Conservation (phyloP, 768 basidiomycete species). For the Lanmaoa rubissima region DNA sequence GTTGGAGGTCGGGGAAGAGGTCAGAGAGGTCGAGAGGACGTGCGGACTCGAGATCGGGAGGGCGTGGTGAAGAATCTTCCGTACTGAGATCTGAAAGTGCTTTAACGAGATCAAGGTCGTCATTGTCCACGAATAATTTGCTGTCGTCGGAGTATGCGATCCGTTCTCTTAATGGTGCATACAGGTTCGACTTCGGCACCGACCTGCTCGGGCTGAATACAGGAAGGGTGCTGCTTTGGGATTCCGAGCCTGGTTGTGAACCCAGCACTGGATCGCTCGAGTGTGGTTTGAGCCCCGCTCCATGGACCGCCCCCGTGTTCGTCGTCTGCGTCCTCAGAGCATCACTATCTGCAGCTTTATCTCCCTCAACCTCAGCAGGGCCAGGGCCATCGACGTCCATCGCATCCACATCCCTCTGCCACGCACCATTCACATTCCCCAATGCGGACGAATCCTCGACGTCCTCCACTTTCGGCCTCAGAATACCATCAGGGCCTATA, state of each 20-base stretch:
- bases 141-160: slow-evolving; percentile 46
- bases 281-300: slow-evolving; percentile 48
- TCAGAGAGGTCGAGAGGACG: slow-evolving; percentile 51
- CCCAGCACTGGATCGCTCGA: slow-evolving; percentile 56
- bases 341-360: slow-evolving; percentile 2
- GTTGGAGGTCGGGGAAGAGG: slow-evolving; percentile 84
- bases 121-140: slow-evolving; percentile 54
- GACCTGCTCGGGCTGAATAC: slow-evolving; percentile 34
- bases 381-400: slow-evolving; percentile 36
- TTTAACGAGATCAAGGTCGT: slow-evolving; percentile 50
- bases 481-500: slow-evolving; percentile 21
- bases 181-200: slow-evolving; percentile 42
- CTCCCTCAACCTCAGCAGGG: slow-evolving; percentile 29
- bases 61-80: slow-evolving; percentile 14
- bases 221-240: slow-evolving; percentile 24
- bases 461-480: slow-evolving; percentile 53
- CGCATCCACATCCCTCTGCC: slow-evolving; percentile 22
- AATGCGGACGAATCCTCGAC: slow-evolving; percentile 53
- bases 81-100: slow-evolving; percentile 43
- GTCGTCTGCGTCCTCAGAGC: slow-evolving; percentile 20
- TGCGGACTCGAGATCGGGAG: slow-evolving; percentile 23
- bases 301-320: slow-evolving; percentile 26
- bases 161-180: slow-evolving; percentile 57
- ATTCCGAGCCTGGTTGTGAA: slow-evolving; percentile 40
- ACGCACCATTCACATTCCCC: slow-evolving; percentile 18